phyloP scores from a whole-genome alignment of 2,329 filamentous ascomycete genomes.

The Periconia digitata region DNA sequence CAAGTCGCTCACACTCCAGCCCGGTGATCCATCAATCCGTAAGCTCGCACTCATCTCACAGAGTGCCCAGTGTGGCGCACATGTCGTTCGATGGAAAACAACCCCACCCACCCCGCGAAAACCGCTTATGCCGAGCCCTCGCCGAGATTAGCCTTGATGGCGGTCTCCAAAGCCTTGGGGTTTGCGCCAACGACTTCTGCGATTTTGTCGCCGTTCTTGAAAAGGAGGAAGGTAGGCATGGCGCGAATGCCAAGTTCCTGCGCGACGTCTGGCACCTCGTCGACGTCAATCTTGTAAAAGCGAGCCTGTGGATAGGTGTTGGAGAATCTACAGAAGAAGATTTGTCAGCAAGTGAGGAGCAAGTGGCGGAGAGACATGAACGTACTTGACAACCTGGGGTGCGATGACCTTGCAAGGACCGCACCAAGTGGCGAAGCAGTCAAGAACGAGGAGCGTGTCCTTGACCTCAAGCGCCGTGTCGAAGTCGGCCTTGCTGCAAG shows the following conservation, averaged over 20 bases:
- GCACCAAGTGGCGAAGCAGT: conserved; percentile 90
- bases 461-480: conserved; percentile 54
- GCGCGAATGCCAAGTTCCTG: conserved; percentile 79
- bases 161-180: conserved; percentile 64
- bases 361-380: conserved; percentile 3
- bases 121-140: conserved; percentile 14
- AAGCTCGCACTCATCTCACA: background rate
- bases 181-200: conserved; percentile 79
- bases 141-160: conserved; percentile 45
- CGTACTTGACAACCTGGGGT: conserved; percentile 69
- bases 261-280: conserved; percentile 73
- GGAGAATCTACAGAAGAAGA: conserved; percentile 54
- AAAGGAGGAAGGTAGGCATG: conserved; percentile 90
- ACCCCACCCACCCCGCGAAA: background rate
- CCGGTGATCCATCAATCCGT: too few species aligned
- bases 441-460: conserved; percentile 71
- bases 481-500: conserved; percentile 61
- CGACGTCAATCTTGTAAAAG: conserved; percentile 92
- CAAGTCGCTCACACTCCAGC: too few species aligned
- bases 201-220: conserved; percentile 75
- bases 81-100: background rate
- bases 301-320: conserved; percentile 61
- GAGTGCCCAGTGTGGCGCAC: background rate
- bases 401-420: conserved; percentile 92
- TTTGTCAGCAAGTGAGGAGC: conserved; percentile 8